phyloP scores from a whole-genome alignment of 2,329 filamentous ascomycete species.

The Thielaviopsis ethacetica region DNA sequence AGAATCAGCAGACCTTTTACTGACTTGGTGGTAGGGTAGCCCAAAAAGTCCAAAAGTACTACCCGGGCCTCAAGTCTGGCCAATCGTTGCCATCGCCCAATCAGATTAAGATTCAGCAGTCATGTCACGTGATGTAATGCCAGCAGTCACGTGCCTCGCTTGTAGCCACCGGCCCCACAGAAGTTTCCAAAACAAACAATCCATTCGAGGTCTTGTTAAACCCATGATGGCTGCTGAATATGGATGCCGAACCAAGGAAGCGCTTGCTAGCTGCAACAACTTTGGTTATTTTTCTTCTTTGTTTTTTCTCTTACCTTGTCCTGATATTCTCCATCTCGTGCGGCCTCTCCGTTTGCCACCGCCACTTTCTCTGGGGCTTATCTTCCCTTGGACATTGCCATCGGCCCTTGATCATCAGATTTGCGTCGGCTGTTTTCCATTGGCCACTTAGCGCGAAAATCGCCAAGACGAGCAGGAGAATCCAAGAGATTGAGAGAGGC shows the following conservation, averaged over 20 bases:
- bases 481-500: neutral
- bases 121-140: neutral
- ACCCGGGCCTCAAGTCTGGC: neutral
- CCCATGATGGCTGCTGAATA: neutral
- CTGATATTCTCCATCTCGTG: too few species aligned
- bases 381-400: neutral
- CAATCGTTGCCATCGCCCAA: neutral
- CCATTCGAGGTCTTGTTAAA: neutral
- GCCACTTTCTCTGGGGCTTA: neutral
- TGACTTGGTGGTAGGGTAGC: too few species aligned
- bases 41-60: too few species aligned
- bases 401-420: neutral
- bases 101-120: neutral
- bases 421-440: neutral
- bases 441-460: neutral
- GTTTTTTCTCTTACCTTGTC: neutral
- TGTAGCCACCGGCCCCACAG: too few species aligned
- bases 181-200: neutral
- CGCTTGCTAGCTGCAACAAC: too few species aligned
- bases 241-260: too few species aligned
- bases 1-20: too few species aligned
- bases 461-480: neutral
- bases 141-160: neutral
- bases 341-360: neutral
- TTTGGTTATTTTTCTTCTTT: too few species aligned